Conservation (phyloP, 345 rosid species). For the Rubroshorea leprosula region DNA sequence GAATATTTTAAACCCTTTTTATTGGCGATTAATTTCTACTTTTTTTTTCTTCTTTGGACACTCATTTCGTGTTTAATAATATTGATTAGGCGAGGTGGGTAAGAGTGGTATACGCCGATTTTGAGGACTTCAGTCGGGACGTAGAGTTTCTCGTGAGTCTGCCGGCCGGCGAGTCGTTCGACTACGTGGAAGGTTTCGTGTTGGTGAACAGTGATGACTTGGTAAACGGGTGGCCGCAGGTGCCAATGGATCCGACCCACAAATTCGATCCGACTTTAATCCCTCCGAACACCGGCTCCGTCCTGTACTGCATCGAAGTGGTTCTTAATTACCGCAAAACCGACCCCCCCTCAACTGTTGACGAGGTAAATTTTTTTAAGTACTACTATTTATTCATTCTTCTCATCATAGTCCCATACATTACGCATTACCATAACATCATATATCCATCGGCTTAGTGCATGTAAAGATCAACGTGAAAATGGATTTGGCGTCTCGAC, state of each 20-base stretch:
- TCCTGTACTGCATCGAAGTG: slow-evolving; percentile 84
- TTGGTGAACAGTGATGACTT: slow-evolving; percentile 77
- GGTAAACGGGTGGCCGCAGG: slow-evolving; percentile 85
- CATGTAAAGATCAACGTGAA: no score
- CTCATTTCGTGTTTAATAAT: slow-evolving; percentile 6
- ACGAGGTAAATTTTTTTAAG: no score
- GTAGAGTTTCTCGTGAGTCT: slow-evolving; percentile 78
- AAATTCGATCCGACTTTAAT: slow-evolving; percentile 39
- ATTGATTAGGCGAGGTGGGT: slow-evolving; percentile 85
- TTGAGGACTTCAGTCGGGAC: slow-evolving; percentile 58
- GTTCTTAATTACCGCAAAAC: slow-evolving; percentile 51
- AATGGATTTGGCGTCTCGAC: no score
- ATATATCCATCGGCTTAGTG: no score
- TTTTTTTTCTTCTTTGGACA: background rate
- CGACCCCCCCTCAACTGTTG: slow-evolving; percentile 44
- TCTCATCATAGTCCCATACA: no score
- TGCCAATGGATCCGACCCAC: slow-evolving; percentile 41
- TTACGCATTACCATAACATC: no score
- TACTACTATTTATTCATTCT: no score
- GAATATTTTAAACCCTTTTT: no score
- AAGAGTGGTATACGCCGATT: slow-evolving; percentile 73
- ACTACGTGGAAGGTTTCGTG: slow-evolving; percentile 88
- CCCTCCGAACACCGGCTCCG: slow-evolving; percentile 47
- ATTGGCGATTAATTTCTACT: background rate
- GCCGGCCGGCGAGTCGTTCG: slow-evolving; percentile 47